A percentile compares a stretch with the other conserved stretches of the same genome.
These are phyloP conservation scores for Aurinia saxatilis DNA, from an alignment of 345 rosid species.

Conservation along the genomic window DNA sequence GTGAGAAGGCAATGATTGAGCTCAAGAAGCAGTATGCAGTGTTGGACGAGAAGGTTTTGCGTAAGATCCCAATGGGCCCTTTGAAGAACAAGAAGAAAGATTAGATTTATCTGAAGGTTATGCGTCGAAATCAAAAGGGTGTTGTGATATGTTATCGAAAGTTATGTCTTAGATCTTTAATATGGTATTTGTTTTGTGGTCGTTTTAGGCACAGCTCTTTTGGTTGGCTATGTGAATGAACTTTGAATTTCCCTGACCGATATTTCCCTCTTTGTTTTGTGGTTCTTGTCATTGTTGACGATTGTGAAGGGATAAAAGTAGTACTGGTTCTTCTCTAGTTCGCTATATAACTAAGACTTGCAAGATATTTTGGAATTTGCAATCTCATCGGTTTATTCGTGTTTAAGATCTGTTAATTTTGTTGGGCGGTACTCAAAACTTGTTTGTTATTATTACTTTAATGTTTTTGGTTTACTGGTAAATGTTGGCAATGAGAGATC, in stretches of 20 bases:
- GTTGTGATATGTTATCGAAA: conserved; percentile 25
- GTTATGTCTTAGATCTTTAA: conserved; percentile 8
- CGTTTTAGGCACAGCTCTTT: conserved; percentile 2
- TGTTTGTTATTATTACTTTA: too few relatives aligned
- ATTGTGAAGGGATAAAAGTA: conserved; percentile 11
- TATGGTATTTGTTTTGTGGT: background rate
- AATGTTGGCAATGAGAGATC: too few relatives aligned
- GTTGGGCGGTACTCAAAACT: background rate
- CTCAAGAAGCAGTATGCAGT: conserved; percentile 77
- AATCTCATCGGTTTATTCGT: background rate
- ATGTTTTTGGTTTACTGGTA: too few relatives aligned
- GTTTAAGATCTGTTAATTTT: background rate
- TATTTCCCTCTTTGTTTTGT: background rate
- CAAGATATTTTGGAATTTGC: background rate
- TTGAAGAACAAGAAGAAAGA: conserved; percentile 66
- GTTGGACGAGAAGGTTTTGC: conserved; percentile 63
- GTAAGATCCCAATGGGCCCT: conserved; percentile 66
- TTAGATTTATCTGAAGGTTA: conserved; percentile 25
- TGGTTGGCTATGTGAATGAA: conserved; percentile 29
- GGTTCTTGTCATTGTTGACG: conserved; percentile 12
- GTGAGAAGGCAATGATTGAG: conserved; percentile 69
- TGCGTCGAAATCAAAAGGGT: conserved; percentile 1
- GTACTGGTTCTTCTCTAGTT: background rate
- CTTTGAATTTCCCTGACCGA: conserved; percentile 9
- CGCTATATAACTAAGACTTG: background rate